Conservation (phyloP, 208 protist species). For the Trypanosoma congolense region DNA sequence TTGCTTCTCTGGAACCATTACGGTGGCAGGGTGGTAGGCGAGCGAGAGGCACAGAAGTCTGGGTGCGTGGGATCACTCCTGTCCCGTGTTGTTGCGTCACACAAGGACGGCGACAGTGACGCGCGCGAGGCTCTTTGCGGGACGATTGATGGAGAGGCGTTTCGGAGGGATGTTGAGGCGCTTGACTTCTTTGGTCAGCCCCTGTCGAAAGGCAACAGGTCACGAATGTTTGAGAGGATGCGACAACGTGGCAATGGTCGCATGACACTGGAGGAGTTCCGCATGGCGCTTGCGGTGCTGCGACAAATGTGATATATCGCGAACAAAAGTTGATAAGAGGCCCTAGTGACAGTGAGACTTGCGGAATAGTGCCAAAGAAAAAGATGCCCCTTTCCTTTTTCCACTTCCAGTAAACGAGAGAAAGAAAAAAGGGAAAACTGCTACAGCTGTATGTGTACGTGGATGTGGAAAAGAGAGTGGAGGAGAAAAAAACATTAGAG, state of each 20-base stretch:
- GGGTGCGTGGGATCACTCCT: background rate
- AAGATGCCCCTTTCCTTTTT: too few relatives aligned
- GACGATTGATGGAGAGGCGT: conserved; percentile 22
- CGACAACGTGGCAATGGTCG: conserved; percentile 28
- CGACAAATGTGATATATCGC: conserved; percentile 44
- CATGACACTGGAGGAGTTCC: conserved; percentile 53
- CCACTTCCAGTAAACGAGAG: too few relatives aligned
- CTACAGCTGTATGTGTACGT: too few relatives aligned
- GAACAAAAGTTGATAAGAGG: too few relatives aligned
- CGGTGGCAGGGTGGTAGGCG: conserved; percentile 6
- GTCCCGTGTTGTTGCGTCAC: background rate
- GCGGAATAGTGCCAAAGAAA: too few relatives aligned
- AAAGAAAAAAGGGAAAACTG: too few relatives aligned
- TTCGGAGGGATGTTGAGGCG: conserved; percentile 46
- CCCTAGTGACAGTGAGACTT: too few relatives aligned
- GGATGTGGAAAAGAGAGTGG: too few relatives aligned
- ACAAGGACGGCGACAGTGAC: background rate
- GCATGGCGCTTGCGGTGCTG: conserved; percentile 36
- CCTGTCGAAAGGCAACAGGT: conserved; percentile 30
- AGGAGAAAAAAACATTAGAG: too few relatives aligned
- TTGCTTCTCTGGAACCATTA: conserved; percentile 59
- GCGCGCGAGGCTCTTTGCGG: background rate
- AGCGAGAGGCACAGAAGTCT: background rate
- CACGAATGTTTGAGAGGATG: conserved; percentile 39
- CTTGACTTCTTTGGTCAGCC: conserved; percentile 64